Evolutionary conservation across 2,329 filamentous ascomycete species (phyloP), one percentile per base, ranked within the genome.

Genomic region (Xylaria arbuscula): DNA sequence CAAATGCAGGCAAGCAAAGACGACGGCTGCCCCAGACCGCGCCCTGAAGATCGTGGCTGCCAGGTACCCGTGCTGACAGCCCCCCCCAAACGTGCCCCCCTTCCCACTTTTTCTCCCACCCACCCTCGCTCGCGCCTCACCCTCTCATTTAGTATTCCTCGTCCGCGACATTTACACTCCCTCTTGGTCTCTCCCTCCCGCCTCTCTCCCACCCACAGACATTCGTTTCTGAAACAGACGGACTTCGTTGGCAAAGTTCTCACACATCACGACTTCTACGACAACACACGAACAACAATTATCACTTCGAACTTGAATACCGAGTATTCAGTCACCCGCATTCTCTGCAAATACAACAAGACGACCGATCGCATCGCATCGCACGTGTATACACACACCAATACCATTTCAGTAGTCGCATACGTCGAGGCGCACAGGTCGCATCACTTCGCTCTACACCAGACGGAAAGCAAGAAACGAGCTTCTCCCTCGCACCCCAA

Each of bases 181-280:
- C 63, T 71, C 67, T 69, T 64, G 19, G 32, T 40, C 60, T 53
- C 60, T 53, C 62, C 67, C 63, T 45, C 58, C 17, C 32, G 34
- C 11, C 34, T 57, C 55, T 45, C 57, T 24, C 32, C 56, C 45
- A 36, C 62, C 19, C 63, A 58, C 62, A 66, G 45, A 68, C 71
- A 66, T 65, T 72, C 72, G 47, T 69, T 74, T 68, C 66, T 70
- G 50, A 58, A 66, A 72, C 68, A 72, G 65, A 64, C 70, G 75
- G 75, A 75, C 76, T 77, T 76, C 76, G 76, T 78, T 78, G 76
- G 76, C 76, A 78, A 71, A 78, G 76, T 77, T 72, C 69, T 40
- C 71, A 70, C 62, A 47, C 62, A 47, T 75, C 54, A 74, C 72
- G 74, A 76, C 59, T 51, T 74, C 68, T 72, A 75, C 73, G 71